These are phyloP conservation scores for Diaporthe nobilis DNA, from an alignment of 2,329 filamentous ascomycete genomes.

Conservation along the genomic window DNA sequence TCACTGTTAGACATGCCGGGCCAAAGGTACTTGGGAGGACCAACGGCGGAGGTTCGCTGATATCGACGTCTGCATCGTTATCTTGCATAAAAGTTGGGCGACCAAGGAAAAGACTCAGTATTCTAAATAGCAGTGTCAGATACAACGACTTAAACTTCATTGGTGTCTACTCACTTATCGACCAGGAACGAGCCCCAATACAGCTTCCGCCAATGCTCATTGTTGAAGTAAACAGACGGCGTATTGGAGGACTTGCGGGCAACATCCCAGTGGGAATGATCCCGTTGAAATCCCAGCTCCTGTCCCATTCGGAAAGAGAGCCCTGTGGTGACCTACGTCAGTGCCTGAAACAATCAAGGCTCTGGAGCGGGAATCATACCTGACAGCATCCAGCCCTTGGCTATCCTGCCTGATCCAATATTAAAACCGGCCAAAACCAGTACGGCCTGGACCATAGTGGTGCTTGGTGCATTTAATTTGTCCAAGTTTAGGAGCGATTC, in stretches of 20 bases:
- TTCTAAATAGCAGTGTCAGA: background rate
- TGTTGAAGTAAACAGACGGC: background rate
- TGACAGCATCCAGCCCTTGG: conserved; percentile 19
- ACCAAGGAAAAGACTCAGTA: background rate
- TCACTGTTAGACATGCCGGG: background rate
- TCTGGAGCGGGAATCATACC: background rate
- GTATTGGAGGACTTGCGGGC: background rate
- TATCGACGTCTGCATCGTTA: background rate
- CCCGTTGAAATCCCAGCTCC: conserved; percentile 41
- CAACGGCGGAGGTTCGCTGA: conserved; percentile 15
- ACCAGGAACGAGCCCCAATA: conserved; percentile 7
- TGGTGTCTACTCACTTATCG: background rate
- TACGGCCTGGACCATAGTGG: background rate
- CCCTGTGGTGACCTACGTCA: conserved; percentile 31
- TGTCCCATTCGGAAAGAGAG: conserved; percentile 44
- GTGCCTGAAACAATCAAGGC: background rate
- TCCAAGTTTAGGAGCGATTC: background rate
- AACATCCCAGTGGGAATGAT: conserved; percentile 24
- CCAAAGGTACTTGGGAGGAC: background rate
- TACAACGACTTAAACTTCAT: no score
- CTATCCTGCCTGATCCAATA: background rate
- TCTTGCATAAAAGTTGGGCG: conserved; percentile 17
- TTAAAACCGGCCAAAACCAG: background rate
- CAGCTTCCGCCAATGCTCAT: conserved; percentile 17
- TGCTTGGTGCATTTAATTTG: background rate